Conservation (phyloP, 1,284 basidiomycete genomes). For the Mycena sp. region DNA sequence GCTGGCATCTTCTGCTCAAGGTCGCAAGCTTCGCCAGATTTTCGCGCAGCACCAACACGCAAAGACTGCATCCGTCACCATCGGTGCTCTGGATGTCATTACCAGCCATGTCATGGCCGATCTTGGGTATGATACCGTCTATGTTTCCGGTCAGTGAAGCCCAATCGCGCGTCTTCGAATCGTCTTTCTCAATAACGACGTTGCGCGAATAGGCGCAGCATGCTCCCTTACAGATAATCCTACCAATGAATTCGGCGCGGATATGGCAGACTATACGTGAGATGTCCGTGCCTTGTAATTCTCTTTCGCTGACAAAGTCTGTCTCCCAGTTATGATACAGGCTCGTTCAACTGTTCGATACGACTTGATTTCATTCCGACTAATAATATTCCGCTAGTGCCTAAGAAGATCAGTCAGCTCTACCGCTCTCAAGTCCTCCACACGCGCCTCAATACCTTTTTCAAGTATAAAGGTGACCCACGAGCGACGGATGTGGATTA, state of each 20-base stretch:
- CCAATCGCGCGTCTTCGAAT: not conserved
- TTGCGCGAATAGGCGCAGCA: not conserved
- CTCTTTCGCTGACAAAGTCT: not conserved
- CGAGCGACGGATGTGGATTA: not conserved
- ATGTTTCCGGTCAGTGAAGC: not conserved
- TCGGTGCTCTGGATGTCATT: not conserved
- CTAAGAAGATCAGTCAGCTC: not conserved
- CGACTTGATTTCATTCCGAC: too few species aligned
- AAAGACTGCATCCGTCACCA: not conserved
- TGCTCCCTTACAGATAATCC: not conserved
- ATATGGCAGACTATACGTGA: constrained; percentile 1
- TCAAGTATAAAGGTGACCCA: not conserved
- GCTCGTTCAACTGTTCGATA: too few species aligned
- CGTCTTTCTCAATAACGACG: not conserved
- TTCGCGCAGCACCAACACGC: not conserved
- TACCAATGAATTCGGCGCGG: not conserved
- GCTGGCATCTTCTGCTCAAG: not conserved
- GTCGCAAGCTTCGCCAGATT: not conserved
- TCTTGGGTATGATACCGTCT: not conserved
- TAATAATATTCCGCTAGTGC: not conserved
- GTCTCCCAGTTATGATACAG: not conserved
- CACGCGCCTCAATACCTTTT: not conserved
- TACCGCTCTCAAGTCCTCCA: not conserved
- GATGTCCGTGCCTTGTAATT: not conserved
- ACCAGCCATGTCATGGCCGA: not conserved